Evolutionary conservation across 176 grass and related monocot genomes (phyloP), one percentile per base, ranked within the genome.

Genomic region (Cymbopogon citratus): DNA sequence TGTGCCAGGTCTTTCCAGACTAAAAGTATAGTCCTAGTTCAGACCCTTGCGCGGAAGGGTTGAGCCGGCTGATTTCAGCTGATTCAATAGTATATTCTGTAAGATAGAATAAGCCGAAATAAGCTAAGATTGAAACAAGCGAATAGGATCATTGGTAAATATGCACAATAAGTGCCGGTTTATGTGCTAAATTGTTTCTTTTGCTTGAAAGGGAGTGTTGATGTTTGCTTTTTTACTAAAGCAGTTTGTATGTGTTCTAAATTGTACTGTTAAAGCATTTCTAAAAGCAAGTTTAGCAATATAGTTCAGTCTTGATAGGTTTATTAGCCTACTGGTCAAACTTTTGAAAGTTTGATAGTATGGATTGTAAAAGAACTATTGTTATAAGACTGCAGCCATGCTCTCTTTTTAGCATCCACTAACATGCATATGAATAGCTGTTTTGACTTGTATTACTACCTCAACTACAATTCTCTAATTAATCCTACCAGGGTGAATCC

Each of bases 401-500:
- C 29, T 80, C 11, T 44, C 2, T 11, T 44, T 10, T 44, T 44
- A 44, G 41, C 12, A 13, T 13, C 41, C 41, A 44, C 41, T 44
- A 82, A 36, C 51, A 79, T 76, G 21, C 33, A 34, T 74, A 48
- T 48, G 46, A 63, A 62, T 63, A 44, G 57, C 38, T 63, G 24
- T 44, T 63, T 77, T 77, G 62, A 44, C 21, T 41, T 9, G 11
- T 13, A 26, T 70, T 41, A 41, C 67, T 15, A 16, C 23, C 36
- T 77, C 75, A 63, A 6, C 25, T 71, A 46, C 9, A 46, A 18
- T 44, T 73, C 18, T 62, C 15, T 59, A 81, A 81, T 81, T 82
- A 72, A 82, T 73, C 15, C 16, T 72, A 72, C 15, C 44, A 72
- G 80, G 68, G 25, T 82, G 54, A 54, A 62, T 61, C 66, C 23